These are phyloP conservation scores for Galeopsis tetrahit DNA, from an alignment of 257 asterid species.

Conservation along the genomic window DNA sequence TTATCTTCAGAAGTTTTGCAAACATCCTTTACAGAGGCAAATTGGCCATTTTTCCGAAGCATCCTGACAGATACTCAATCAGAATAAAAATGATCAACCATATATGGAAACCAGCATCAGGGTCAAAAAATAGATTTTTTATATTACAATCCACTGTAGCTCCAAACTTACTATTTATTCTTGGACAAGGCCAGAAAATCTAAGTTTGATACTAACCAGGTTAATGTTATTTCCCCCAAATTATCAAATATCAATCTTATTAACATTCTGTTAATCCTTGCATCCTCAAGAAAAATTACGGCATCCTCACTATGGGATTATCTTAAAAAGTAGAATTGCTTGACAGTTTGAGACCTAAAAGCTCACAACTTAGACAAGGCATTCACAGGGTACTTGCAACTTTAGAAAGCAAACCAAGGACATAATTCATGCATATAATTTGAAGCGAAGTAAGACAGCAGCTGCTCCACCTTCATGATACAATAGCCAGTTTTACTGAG, in stretches of 20 bases:
- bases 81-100: conserved; percentile 25
- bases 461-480: conserved; percentile 19
- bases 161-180: neutral
- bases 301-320: neutral
- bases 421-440: neutral
- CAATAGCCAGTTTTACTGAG: neutral
- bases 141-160: conserved; percentile 6
- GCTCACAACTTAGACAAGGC: neutral
- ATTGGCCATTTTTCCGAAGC: conserved; percentile 57
- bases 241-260: neutral
- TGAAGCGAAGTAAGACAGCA: conserved; percentile 1
- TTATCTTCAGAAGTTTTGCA: conserved; percentile 36
- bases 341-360: conserved; percentile 10
- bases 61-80: conserved; percentile 42
- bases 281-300: neutral
- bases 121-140: too few species aligned
- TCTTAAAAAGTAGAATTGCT: neutral
- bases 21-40: conserved; percentile 50
- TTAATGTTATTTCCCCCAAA: neutral
- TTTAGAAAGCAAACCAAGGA: conserved; percentile 1
- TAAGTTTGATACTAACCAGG: neutral
- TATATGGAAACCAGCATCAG: neutral
- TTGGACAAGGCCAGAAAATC: neutral
- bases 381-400: neutral
- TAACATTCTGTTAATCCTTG: neutral